Evolutionary conservation across 495 filamentous ascomycete genomes (phyloP), one percentile per base, ranked within the genome.

Genomic region (Copromyces sp.): DNA sequence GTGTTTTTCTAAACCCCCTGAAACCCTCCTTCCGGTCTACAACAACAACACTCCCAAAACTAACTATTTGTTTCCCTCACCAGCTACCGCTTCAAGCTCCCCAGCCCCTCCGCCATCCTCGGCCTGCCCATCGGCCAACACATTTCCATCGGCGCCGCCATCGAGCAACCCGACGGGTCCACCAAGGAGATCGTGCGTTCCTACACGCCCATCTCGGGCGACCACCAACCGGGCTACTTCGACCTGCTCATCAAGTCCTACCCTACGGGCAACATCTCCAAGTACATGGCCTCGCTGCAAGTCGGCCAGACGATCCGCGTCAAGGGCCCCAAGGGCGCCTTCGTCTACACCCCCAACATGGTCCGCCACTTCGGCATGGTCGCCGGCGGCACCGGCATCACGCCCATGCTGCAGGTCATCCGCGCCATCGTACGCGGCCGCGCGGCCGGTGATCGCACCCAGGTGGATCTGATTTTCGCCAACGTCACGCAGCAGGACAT

Each of bases 181-280:
- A 86, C 85, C 73, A 97, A 97, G 84, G 93, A 97, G 76, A 91
- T 98, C 73, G 89, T 97, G 14, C 94, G 95, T 80, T 96, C 93
- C 32, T 99, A 99, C 86, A 99, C 95, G 14, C 95, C 95, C 59
- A 97, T 98, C 81, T 94, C 92, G 70, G 94, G 91, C 74, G 95
- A 98, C 85, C 87, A 94, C 75, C 90, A 94, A 75, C 90, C 89
- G n/a, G 95, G 95, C 79, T 92, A 93, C 87, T 94, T 99, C 84
- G 95, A 97, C 81, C 90, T 99, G 71, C 89, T 99, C 69, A 93
- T 99, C 83, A 99, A 99, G 86, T 94, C 94, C 45, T 99, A 99
- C 83, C 93, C 94, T 1, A 93, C 92, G 69, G 95, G 95, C 74
- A 98, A 98, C 83, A 97, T 99, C 87, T 93, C 90, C 78, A 92